Base-by-base conservation (phyloP, 805 yeast genomes). In the Ogataea ramenticola region DNA sequence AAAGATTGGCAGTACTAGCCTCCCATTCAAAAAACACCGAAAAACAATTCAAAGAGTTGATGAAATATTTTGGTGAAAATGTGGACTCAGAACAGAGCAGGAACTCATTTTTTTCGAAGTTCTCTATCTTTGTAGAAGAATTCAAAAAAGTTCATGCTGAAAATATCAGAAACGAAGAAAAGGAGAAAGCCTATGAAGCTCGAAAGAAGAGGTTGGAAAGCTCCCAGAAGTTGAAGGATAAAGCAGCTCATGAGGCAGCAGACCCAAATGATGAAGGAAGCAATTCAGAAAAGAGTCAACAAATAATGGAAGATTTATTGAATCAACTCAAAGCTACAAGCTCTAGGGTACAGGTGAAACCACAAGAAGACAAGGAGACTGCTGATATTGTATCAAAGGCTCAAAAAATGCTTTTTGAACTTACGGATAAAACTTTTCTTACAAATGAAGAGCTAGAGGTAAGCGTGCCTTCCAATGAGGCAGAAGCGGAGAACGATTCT, bases 41-140 rank as follows among this genome's bases (percentile, higher is more conserved):
- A 46, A 65, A 66, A 24, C 78, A 72, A 39, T 74, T 82, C 48
- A 77, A 77, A 26, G 72, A 74, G 43, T 57, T 81, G 45, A 79
- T 85, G 86, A 66, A 67, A 43, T 81, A 77, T 58, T 85, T 79
- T 56, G 95, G 91, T 9, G 95, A 85, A 58, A 80, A 79, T 53
- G 74, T 77, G 2, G 48, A 56, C 3, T 76, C 74, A 43, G 74
- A 71, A 32, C 67, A 75, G 20, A 72, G 77, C 8, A 72, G 77
- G 51, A 79, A 76, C 53, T 64, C 77, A 0, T 85, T 85, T 56
- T 75, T 85, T 58, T 65, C 74, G 46, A 79, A 77, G 55, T 80
- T 85, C 52, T 61, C 79, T 7, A 72, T 71, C 43, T 85, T 85
- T 53, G 65, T 77, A 22, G 66, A 66, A 39, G 82, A 80, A 49